Conservation (phyloP, 1,284 basidiomycete species). For the Sporisorium reilianum region DNA sequence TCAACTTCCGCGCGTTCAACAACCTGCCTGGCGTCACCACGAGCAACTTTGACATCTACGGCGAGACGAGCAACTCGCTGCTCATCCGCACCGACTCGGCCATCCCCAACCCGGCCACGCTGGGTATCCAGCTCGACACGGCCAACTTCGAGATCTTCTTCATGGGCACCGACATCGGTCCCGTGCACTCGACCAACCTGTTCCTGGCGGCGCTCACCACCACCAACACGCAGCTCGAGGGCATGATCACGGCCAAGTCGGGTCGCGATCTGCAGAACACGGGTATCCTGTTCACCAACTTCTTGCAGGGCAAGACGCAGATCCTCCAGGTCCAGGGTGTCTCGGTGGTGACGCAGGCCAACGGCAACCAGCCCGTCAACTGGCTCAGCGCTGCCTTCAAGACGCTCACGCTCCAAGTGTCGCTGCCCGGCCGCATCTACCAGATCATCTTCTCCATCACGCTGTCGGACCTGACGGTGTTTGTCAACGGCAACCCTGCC, state of each 20-base stretch:
- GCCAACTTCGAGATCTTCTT: conserved; percentile 76
- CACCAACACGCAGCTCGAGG: conserved; percentile 75
- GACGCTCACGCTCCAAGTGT: conserved; percentile 76
- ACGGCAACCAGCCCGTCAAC: conserved; percentile 73
- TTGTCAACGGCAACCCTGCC: conserved; percentile 70
- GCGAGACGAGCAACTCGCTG: conserved; percentile 78
- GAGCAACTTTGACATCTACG: conserved; percentile 74
- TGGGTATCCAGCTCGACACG: conserved; percentile 80
- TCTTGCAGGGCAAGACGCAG: conserved; percentile 77
- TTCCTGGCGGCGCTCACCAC: conserved; percentile 74
- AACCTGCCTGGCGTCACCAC: conserved; percentile 75
- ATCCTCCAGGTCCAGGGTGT: conserved; percentile 76
- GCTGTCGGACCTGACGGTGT: conserved; percentile 76
- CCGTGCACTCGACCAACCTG: conserved; percentile 71
- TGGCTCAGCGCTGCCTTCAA: conserved; percentile 81
- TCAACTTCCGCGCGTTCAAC: conserved; percentile 80
- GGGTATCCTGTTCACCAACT: conserved; percentile 78
- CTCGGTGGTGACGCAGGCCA: conserved; percentile 73
- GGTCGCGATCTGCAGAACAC: conserved; percentile 74
- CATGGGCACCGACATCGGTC: conserved; percentile 71
- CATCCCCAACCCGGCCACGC: conserved; percentile 78
- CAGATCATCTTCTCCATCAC: conserved; percentile 79
- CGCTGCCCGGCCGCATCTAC: conserved; percentile 77
- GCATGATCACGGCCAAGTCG: conserved; percentile 75
- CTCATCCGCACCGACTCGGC: conserved; percentile 77